Conservation (phyloP, 345 rosid genomes). For the Diplotaxis tenuifolia region DNA sequence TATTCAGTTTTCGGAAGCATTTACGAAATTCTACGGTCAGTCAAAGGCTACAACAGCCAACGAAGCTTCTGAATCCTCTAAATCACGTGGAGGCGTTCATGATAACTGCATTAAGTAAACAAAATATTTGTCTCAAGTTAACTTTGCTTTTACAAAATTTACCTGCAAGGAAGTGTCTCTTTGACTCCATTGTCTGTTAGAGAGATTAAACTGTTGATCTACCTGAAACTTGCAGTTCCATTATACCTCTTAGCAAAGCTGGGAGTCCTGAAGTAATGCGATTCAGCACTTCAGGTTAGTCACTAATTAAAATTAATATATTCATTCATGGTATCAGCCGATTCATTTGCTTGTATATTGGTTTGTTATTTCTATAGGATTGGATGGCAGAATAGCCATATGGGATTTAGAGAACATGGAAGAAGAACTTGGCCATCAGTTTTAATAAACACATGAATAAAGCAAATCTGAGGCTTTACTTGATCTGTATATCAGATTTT, state of each 20-base stretch:
- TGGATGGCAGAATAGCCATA: conserved; percentile 81
- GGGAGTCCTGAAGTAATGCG: conserved; percentile 51
- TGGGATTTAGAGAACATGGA: conserved; percentile 76
- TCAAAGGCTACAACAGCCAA: conserved; percentile 62
- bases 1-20: conserved; percentile 88
- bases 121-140: not conserved
- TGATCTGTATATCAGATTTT: conserved; percentile 35
- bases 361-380: conserved; percentile 43
- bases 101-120: conserved; percentile 88
- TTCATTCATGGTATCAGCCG: not conserved
- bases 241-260: conserved; percentile 50
- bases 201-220: not conserved
- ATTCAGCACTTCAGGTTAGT: conserved; percentile 93
- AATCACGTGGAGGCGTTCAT: conserved; percentile 65
- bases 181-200: not conserved
- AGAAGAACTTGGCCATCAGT: conserved; percentile 48
- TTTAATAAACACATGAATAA: conserved; percentile 19
- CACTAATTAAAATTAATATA: not conserved
- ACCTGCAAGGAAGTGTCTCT: not conserved
- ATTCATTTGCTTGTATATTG: not conserved
- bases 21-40: conserved; percentile 90
- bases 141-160: not conserved
- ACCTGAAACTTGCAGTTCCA: conserved; percentile 53
- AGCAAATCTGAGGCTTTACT: conserved; percentile 15
- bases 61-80: conserved; percentile 58